Conservation (phyloP, 78 protist species). For the Chrysochromulina tobinii region DNA sequence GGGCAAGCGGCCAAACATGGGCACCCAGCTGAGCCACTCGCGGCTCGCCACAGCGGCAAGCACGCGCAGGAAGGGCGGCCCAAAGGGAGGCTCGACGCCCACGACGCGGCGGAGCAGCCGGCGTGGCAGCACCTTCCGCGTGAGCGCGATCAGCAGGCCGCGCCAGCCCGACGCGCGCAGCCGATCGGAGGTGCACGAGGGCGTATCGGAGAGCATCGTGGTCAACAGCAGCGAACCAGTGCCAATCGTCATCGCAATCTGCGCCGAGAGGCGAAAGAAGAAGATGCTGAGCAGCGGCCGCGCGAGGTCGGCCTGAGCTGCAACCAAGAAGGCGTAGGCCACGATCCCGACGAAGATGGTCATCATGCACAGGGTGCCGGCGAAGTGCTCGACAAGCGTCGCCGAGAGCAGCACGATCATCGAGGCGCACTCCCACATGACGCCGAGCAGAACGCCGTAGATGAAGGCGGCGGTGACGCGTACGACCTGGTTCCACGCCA, state of each 20-base stretch:
- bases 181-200: neutral
- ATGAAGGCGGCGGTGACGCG: neutral
- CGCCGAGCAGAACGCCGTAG: neutral
- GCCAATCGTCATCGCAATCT: slow-evolving; percentile 16
- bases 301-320: neutral
- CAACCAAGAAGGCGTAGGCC: neutral
- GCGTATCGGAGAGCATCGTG: neutral
- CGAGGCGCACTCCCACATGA: slow-evolving; percentile 17
- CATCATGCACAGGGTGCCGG: neutral
- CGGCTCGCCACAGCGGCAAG: neutral
- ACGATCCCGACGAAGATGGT: neutral
- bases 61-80: slow-evolving; percentile 17
- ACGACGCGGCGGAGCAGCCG: neutral
- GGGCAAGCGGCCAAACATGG: neutral
- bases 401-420: neutral
- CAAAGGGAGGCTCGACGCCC: slow-evolving; percentile 8
- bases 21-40: slow-evolving; percentile 17
- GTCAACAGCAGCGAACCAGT: neutral
- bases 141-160: neutral
- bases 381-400: neutral
- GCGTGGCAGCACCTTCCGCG: neutral
- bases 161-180: neutral
- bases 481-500: no score
- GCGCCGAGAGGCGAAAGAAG: neutral
- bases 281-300: slow-evolving; percentile 15